Conservation (phyloP, 192 early-diverging fungal genomes). For the Coemansia sp. region DNA sequence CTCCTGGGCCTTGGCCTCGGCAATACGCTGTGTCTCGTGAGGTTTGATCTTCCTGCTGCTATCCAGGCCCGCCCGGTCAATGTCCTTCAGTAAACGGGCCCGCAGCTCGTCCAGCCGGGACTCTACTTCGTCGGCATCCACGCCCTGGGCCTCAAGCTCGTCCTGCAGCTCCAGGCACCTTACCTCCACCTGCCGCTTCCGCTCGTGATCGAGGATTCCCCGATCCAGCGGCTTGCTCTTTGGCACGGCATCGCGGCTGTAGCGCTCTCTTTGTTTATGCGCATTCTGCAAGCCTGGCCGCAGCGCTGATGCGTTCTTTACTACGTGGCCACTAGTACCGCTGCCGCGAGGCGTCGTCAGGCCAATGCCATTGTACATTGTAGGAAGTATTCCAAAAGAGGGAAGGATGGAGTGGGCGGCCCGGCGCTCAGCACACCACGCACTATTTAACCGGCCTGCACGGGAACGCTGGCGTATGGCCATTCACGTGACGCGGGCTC, state of each 20-base stretch:
- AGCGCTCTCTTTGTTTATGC: neutral
- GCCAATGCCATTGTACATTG: conserved; percentile 78
- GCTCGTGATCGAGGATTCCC: conserved; percentile 73
- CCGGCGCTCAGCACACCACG: no score
- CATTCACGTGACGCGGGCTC: no score
- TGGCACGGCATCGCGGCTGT: conserved; percentile 42
- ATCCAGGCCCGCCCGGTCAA: conserved; percentile 28
- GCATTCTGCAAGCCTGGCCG: conserved; percentile 58
- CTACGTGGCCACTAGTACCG: conserved; percentile 96
- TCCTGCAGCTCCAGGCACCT: conserved; percentile 76
- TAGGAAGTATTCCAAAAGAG: neutral
- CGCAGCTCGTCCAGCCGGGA: conserved; percentile 57
- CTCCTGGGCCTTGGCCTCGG: conserved; percentile 63
- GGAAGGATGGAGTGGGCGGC: neutral
- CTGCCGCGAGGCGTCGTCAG: conserved; percentile 71
- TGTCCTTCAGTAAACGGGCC: conserved; percentile 50
- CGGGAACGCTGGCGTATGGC: no score
- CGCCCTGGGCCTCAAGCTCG: conserved; percentile 69
- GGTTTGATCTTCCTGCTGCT: conserved; percentile 27
- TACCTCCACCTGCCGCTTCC: conserved; percentile 82
- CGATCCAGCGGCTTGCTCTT: conserved; percentile 31
- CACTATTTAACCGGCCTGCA: no score
- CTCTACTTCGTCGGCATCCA: conserved; percentile 62
- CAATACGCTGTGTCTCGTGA: conserved; percentile 65
- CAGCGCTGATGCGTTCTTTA: conserved; percentile 77